Evolutionary conservation across 257 asterid genomes (phyloP).

Genomic region (Solanum sejunctum): DNA sequence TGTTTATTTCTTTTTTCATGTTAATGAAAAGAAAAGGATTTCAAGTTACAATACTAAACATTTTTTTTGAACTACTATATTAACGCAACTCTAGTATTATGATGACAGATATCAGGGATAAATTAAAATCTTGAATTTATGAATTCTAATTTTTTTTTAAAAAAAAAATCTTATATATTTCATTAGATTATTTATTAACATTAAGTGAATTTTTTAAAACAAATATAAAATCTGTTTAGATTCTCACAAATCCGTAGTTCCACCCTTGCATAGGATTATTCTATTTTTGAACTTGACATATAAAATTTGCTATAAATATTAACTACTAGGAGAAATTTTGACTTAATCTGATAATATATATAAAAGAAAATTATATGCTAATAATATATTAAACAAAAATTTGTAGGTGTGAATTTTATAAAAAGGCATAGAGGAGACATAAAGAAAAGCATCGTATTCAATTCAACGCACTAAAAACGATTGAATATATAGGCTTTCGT

Average conservation of each 20-base stretch:
- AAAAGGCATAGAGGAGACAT: neutral
- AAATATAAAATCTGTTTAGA: neutral
- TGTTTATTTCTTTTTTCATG: neutral
- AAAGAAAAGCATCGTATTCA: conserved; percentile 17
- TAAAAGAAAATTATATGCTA: neutral
- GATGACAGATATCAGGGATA: neutral
- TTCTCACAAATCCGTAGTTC: neutral
- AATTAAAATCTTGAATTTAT: neutral
- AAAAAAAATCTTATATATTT: no score
- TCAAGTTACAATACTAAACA: neutral
- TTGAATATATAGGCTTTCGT: neutral
- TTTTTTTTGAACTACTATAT: neutral
- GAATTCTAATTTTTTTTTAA: no score
- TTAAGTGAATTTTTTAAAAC: neutral
- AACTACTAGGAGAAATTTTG: neutral
- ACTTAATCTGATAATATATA: neutral
- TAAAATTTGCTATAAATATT: neutral
- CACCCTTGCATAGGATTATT: neutral
- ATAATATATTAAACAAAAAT: neutral
- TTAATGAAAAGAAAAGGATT: neutral
- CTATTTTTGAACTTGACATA: neutral
- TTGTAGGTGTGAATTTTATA: neutral
- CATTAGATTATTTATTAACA: neutral
- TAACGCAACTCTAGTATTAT: neutral
- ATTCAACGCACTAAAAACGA: neutral